phyloP scores from a whole-genome alignment of 176 grass and related monocot species.

The Poa pratensis region DNA sequence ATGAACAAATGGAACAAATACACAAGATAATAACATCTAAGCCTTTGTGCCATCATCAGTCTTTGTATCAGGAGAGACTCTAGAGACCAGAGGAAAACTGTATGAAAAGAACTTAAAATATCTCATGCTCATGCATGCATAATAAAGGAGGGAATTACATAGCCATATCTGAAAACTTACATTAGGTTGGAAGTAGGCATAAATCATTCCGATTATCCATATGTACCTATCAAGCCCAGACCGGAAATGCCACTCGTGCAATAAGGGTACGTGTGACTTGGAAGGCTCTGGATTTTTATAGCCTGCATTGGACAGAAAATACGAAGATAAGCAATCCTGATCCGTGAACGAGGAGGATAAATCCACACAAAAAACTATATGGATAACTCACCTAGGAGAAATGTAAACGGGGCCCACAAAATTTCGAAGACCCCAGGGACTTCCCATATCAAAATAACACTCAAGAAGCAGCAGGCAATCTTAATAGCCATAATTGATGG shows the following conservation, averaged over 20 bases:
- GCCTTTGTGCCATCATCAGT: background rate
- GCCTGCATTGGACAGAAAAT: slow-evolving; percentile 51
- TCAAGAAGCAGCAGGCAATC: slow-evolving; percentile 75
- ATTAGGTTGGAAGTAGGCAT: slow-evolving; percentile 97
- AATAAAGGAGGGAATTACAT: background rate
- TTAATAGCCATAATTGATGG: slow-evolving; percentile 83
- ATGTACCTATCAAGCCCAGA: slow-evolving; percentile 98
- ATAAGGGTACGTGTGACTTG: slow-evolving; percentile 66
- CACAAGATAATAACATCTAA: slow-evolving; percentile 3
- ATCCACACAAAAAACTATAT: slow-evolving; percentile 7
- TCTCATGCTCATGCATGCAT: background rate
- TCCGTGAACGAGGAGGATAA: slow-evolving; percentile 12
- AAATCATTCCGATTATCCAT: slow-evolving; percentile 99
- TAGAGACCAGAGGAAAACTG: background rate
- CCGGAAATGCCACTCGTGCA: slow-evolving; percentile 99
- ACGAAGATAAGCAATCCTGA: background rate
- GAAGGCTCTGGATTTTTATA: slow-evolving; percentile 87
- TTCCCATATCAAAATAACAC: slow-evolving; percentile 94
- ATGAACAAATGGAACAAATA: slow-evolving; percentile 11
- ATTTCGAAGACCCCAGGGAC: slow-evolving; percentile 85
- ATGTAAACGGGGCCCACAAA: slow-evolving; percentile 81
- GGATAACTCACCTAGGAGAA: slow-evolving; percentile 72
- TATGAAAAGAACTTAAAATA: background rate
- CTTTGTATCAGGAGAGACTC: background rate
- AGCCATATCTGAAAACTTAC: slow-evolving; percentile 57